Percentiles rank a stretch among this genome's conserved stretches.
These are phyloP conservation scores for Gossypium bickii DNA, from an alignment of 345 rosid species.

Conservation along the genomic window DNA sequence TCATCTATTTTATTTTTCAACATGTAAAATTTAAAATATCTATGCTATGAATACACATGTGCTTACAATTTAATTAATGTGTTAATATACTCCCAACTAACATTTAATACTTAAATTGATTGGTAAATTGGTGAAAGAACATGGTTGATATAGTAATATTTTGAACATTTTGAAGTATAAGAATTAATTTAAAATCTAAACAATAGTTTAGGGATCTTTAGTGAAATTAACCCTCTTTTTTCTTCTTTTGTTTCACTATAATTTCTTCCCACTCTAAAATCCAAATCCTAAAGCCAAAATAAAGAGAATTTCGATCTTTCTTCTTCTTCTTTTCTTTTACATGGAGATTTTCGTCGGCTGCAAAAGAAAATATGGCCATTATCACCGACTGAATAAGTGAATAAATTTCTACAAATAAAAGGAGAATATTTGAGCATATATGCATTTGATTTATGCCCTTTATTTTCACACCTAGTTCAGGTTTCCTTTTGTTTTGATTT, in stretches of 20 bases:
- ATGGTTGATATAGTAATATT: too few species aligned
- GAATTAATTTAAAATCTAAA: too few species aligned
- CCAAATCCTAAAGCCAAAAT: not conserved
- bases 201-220: too few species aligned
- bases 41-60: too few species aligned
- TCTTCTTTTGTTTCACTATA: not conserved
- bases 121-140: too few species aligned
- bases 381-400: constrained; percentile 20
- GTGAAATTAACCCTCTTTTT: too few species aligned
- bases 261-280: not conserved
- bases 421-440: not conserved
- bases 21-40: too few species aligned
- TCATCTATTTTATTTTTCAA: too few species aligned
- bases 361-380: constrained; percentile 2
- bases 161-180: too few species aligned
- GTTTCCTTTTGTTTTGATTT: not conserved
- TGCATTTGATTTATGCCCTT: not conserved
- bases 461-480: constrained; percentile 17
- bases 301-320: constrained; percentile 6
- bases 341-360: constrained; percentile 29
- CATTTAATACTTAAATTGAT: too few species aligned
- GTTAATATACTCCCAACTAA: too few species aligned
- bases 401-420: not conserved
- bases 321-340: constrained; percentile 10
- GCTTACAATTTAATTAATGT: too few species aligned